Conservation (phyloP, 192 early-diverging fungal genomes). For the Coemansia sp. region DNA sequence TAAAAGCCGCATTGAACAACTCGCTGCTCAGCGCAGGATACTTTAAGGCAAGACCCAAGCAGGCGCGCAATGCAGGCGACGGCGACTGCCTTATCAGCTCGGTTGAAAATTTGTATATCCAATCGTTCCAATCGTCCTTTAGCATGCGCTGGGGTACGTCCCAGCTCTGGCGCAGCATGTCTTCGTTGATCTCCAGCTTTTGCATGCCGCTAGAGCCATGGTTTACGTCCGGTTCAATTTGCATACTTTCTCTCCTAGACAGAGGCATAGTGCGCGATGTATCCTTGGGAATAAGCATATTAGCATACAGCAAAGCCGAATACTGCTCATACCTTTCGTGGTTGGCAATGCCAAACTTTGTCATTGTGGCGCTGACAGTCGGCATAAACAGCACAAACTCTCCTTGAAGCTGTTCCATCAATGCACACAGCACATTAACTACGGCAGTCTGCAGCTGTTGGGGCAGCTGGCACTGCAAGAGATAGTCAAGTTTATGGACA, state of each 20-base stretch:
- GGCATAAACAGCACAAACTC: constrained; percentile 92
- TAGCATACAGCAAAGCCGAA: constrained; percentile 74
- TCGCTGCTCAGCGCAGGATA: constrained; percentile 82
- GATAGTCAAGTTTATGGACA: constrained; percentile 83
- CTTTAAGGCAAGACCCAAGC: constrained; percentile 76
- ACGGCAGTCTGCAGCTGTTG: constrained; percentile 65
- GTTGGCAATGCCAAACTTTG: constrained; percentile 61
- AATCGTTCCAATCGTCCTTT: constrained; percentile 93
- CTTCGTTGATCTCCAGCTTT: constrained; percentile 30
- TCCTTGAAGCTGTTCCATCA: constrained; percentile 82
- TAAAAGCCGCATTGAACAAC: constrained; percentile 96
- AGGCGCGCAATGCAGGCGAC: constrained; percentile 90
- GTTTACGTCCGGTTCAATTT: not conserved
- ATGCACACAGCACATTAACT: constrained; percentile 80
- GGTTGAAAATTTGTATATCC: constrained; percentile 87
- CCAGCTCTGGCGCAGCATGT: constrained; percentile 81
- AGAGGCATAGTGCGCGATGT: constrained; percentile 7
- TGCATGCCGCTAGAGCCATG: not conserved
- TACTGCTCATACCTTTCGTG: constrained; percentile 78
- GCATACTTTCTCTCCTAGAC: not conserved
- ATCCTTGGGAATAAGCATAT: constrained; percentile 60
- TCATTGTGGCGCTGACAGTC: constrained; percentile 80
- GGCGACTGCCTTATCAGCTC: constrained; percentile 97
- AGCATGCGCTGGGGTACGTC: constrained; percentile 57
- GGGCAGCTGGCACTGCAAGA: constrained; percentile 58